Conservation (phyloP, 2,329 filamentous ascomycete genomes). For the Beauveria caledonica region DNA sequence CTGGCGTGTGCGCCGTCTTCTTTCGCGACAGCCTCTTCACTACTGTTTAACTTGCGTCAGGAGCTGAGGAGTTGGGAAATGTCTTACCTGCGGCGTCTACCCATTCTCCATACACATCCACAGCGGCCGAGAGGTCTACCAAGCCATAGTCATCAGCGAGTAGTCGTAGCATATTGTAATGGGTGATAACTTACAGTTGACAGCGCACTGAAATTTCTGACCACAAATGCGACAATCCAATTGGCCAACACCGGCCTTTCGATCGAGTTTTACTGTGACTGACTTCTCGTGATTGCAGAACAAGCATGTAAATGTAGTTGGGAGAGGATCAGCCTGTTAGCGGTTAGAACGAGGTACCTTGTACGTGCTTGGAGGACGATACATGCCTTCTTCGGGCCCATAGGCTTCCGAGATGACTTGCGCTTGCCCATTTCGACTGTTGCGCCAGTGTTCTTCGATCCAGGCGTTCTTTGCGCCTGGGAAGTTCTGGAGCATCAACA, state of each 20-base stretch:
- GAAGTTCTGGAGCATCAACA: not conserved
- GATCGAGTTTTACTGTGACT: slow-evolving; percentile 84
- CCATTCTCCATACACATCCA: slow-evolving; percentile 98
- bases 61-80: not conserved
- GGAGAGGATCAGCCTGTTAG: slow-evolving; percentile 58
- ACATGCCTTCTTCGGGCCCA: slow-evolving; percentile 63
- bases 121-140: slow-evolving; percentile 75
- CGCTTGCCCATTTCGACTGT: slow-evolving; percentile 67
- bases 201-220: slow-evolving; percentile 84
- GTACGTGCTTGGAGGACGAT: not conserved
- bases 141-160: slow-evolving; percentile 14
- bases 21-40: slow-evolving; percentile 42
- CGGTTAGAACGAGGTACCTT: slow-evolving; percentile 13
- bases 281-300: slow-evolving; percentile 98
- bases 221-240: slow-evolving; percentile 89
- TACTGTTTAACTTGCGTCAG: slow-evolving; percentile 12
- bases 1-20: slow-evolving; percentile 26
- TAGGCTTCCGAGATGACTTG: slow-evolving; percentile 76
- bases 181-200: slow-evolving; percentile 64
- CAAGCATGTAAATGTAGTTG: slow-evolving; percentile 86
- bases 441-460: not conserved
- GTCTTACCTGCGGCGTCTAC: slow-evolving; percentile 68
- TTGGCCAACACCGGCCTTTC: slow-evolving; percentile 79
- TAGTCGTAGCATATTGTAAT: slow-evolving; percentile 6
- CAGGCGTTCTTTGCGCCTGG: not conserved